Evolutionary conservation across 495 filamentous ascomycete genomes (phyloP), one percentile per base, ranked within the genome.

Genomic region (Annulohypoxylon bovei): DNA sequence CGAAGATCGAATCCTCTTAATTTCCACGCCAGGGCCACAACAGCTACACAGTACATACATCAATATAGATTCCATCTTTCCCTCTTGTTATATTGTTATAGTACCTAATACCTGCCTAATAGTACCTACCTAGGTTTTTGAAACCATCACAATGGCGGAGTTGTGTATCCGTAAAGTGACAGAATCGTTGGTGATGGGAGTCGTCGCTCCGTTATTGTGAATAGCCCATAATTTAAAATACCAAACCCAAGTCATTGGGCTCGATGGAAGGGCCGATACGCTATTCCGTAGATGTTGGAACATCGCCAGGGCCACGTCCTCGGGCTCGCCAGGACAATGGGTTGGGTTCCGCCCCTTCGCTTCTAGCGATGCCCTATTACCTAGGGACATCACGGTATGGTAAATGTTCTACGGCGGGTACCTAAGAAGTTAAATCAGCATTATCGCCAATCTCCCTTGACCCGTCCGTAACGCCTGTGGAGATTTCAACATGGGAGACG

Each of bases 201-300:
- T 59, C 49, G 20, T 32, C n/a, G 39, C 30, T 32, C 33, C 28
- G 33, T 16, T 20, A 12, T 65, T 25, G 30, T 20, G 25, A 57
- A 60, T 11, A 52, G 18, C 25, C 46, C 60, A 40, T 64, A 44
- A 40, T 32, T 55, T 61, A 61, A 28, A 22, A 32, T 39, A 40
- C 53, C 64, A 55, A 67, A 49, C n/a, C 65, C 65, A 62, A 9
- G 28, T 47, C 49, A 14, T 32, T 49, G 57, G 56, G 65, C 22
- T 68, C 57, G 49, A 49, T 55, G 30, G 49, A 55, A 61, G 57
- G 57, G 40, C 65, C 65, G 65, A 68, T 67, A 67, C 23, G 42
- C 32, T 40, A 49, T 23, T 49, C 11, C 35, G 18, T 33, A 23
- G 25, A 30, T 9, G 5, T 4, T 28, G 28, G 18, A 33, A 37